Base-by-base conservation (phyloP, 2,329 filamentous ascomycete species). In the Fusarium avenaceum region DNA sequence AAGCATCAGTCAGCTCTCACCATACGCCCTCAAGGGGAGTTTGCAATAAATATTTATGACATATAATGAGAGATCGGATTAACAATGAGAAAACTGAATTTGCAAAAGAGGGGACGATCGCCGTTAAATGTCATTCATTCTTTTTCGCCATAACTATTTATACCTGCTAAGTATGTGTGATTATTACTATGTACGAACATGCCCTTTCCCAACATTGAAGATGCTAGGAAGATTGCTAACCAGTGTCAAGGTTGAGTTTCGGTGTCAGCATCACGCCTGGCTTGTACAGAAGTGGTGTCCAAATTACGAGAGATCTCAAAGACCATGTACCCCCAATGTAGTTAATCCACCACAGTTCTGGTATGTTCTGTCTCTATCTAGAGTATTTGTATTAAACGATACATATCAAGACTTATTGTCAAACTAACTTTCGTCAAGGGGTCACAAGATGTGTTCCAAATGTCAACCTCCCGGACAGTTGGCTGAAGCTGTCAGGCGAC, bases 271-370 rank as follows among this genome's bases (percentile, higher is more conserved):
- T 39, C 65, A 72, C 26, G 67, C 63, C 35, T 73, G 69, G 69
- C 51, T 73, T 26, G 71, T 73, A 33, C 60, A 63, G n/a, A 71
- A 62, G 45, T 73, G 71, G 71, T 73, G 71, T 48, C 42, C 50
- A 13, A 51, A 57, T 24, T 73, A 73, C 38, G 67, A 74, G 53
- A 65, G 57, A 48, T 73, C 65, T 3, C 55, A 72, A 46, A 69
- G 44, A 32, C 71, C 71, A 15, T 73, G 71, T 26, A 58, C 57
- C 6, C 71, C 71, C 20, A 73, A 63, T 22, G 49, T 73, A 50
- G 67, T 73, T 50, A 65, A 71, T 35, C 67, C 71, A 17, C 62
- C 69, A n/a, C 67, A 73, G 43, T 72, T 65, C 30, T 73, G 71
- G 71, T 72, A 62, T 35, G 71, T 38, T 22, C 22, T 38, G 10